Percentiles rank a stretch among this genome's conserved stretches.
phyloP scores from a whole-genome alignment of 768 basidiomycete species.

The Suillus americanus region DNA sequence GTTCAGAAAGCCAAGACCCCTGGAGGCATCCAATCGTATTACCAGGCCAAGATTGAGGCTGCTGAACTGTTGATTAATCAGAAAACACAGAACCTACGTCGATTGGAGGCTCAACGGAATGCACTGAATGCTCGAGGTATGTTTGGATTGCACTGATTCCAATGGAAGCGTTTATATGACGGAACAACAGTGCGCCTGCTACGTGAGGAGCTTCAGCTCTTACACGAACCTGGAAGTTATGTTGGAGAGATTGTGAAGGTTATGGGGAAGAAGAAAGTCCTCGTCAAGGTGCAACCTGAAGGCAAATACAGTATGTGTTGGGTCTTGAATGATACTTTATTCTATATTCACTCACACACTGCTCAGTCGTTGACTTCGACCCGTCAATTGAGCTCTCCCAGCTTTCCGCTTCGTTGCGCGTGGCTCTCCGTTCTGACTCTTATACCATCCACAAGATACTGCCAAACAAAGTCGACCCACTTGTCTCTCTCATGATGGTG shows the following conservation, averaged over 20 bases:
- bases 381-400: conserved; percentile 77
- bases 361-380: conserved; percentile 89
- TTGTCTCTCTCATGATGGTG: conserved; percentile 99
- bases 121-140: conserved; percentile 92
- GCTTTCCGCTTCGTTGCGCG: conserved; percentile 84
- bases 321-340: not conserved
- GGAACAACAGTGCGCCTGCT: conserved; percentile 70
- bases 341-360: not conserved
- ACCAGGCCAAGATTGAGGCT: conserved; percentile 93
- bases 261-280: conserved; percentile 98
- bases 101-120: conserved; percentile 96
- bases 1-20: conserved; percentile 40
- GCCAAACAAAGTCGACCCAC: conserved; percentile 96
- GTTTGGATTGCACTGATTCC: conserved; percentile 15
- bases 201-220: conserved; percentile 86
- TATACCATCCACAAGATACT: conserved; percentile 97
- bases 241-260: conserved; percentile 98
- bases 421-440: conserved; percentile 93
- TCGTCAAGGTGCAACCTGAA: conserved; percentile 98
- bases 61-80: conserved; percentile 93
- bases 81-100: conserved; percentile 93
- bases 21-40: conserved; percentile 84
- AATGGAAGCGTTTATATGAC: conserved; percentile 5
- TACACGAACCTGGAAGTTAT: conserved; percentile 95
- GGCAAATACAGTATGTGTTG: conserved; percentile 91